These are phyloP conservation scores for Sclerotinia sclerotiorum DNA, from an alignment of 2,329 filamentous ascomycete genomes.

Conservation along the genomic window DNA sequence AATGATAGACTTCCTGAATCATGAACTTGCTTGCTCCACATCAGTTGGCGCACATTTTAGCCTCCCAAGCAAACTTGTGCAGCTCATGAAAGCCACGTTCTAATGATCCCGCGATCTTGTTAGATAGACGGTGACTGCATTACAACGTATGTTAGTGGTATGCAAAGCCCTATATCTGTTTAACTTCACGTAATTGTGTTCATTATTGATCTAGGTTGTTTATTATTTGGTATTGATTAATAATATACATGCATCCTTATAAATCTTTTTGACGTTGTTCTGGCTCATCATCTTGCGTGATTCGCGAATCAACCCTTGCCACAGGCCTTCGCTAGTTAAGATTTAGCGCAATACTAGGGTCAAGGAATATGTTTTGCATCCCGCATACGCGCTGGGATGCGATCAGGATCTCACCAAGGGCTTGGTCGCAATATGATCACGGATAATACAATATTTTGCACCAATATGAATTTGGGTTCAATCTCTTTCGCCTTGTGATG, in stretches of 20 bases:
- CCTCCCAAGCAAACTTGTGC: background rate
- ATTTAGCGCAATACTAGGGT: conserved; percentile 14
- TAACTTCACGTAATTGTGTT: background rate
- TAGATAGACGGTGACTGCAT: background rate
- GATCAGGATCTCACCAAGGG: conserved; percentile 19
- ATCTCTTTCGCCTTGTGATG: conserved; percentile 18
- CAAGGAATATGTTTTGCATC: conserved; percentile 15
- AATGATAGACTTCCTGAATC: conserved; percentile 1
- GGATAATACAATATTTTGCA: conserved; percentile 3
- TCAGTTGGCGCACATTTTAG: conserved; percentile 1
- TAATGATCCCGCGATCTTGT: conserved; percentile 10
- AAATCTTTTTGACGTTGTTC: conserved; percentile 9
- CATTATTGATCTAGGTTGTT: background rate
- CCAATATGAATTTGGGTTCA: background rate
- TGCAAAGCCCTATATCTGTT: conserved; percentile 13
- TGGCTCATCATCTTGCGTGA: background rate
- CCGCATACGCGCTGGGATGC: conserved; percentile 14
- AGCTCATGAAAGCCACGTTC: conserved; percentile 22
- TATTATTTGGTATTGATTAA: background rate
- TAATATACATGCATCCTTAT: background rate
- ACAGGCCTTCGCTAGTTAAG: conserved; percentile 6
- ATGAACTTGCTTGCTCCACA: conserved; percentile 13
- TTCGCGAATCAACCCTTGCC: conserved; percentile 13
- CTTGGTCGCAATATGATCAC: conserved; percentile 12
- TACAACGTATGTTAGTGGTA: background rate